Percentiles rank a stretch among this genome's conserved stretches.
Evolutionary conservation across 352 stramenopile genomes (phyloP).

Genomic region (Phytophthora fragariaefolia): DNA sequence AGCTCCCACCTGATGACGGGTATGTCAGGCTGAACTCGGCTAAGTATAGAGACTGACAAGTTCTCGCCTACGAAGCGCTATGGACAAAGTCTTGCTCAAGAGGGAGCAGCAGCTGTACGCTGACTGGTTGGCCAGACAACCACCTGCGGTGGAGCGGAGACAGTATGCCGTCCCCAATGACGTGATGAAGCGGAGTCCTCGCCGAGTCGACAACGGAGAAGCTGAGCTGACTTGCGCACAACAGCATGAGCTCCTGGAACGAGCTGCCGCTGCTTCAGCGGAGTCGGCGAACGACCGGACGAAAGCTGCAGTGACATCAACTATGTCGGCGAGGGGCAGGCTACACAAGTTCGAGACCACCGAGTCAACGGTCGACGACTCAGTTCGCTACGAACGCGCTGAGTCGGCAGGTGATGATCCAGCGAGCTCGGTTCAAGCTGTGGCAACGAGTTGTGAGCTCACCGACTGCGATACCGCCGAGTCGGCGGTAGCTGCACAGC

Average conservation of each 20-base stretch:
- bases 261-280: not conserved
- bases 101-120: not conserved
- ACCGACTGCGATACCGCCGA: no score
- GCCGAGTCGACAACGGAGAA: not conserved
- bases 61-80: not conserved
- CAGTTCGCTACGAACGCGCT: no score
- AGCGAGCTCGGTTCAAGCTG: no score
- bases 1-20: not conserved
- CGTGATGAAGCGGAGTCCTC: not conserved
- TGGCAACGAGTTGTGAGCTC: no score
- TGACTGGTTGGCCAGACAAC: not conserved
- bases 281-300: no score
- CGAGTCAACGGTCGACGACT: no score
- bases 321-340: no score
- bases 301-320: no score
- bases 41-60: not conserved
- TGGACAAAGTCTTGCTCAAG: not conserved
- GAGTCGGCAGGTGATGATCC: no score
- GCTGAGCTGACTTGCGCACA: not conserved
- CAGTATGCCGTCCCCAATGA: not conserved
- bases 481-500: no score
- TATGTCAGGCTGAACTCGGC: not conserved
- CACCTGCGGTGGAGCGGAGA: not conserved
- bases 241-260: not conserved
- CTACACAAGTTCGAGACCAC: no score